Percentiles rank a stretch among this genome's conserved stretches.
Evolutionary conservation across 73 alveolate genomes (phyloP).

Genomic region (Paramecium biaurelia): DNA sequence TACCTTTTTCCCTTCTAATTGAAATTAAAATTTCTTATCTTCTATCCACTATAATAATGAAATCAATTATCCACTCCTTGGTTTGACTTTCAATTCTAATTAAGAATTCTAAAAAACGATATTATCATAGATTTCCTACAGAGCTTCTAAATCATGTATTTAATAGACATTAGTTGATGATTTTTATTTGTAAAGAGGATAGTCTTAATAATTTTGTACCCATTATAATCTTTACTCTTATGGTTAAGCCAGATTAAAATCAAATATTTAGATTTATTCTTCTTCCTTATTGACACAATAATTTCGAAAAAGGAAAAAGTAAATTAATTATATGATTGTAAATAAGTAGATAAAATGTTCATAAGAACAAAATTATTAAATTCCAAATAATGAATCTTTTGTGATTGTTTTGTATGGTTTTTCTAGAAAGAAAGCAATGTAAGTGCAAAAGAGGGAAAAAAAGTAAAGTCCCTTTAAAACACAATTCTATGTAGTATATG

Average conservation of each 20-base stretch:
- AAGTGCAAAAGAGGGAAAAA: not conserved
- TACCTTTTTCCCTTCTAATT: not conserved
- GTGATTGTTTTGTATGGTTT: not conserved
- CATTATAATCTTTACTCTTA: not conserved
- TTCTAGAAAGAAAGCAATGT: not conserved
- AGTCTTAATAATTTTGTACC: not conserved
- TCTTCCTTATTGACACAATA: not conserved
- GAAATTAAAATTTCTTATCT: not conserved
- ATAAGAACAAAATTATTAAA: not conserved
- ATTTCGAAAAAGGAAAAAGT: not conserved
- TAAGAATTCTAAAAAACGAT: not conserved
- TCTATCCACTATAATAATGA: not conserved
- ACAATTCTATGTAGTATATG: not conserved
- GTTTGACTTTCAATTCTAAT: not conserved
- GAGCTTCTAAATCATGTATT: not conserved
- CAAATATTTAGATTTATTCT: not conserved
- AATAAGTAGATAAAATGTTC: not conserved
- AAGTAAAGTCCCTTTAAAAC: not conserved
- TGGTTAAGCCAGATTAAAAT: not conserved
- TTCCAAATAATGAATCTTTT: not conserved
- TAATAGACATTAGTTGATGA: not conserved
- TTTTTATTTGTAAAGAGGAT: not conserved
- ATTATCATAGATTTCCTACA: not conserved
- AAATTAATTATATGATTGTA: not conserved
- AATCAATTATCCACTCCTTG: not conserved